phyloP scores from a whole-genome alignment of 331 rosid species.

The Phaseolus coccineus region DNA sequence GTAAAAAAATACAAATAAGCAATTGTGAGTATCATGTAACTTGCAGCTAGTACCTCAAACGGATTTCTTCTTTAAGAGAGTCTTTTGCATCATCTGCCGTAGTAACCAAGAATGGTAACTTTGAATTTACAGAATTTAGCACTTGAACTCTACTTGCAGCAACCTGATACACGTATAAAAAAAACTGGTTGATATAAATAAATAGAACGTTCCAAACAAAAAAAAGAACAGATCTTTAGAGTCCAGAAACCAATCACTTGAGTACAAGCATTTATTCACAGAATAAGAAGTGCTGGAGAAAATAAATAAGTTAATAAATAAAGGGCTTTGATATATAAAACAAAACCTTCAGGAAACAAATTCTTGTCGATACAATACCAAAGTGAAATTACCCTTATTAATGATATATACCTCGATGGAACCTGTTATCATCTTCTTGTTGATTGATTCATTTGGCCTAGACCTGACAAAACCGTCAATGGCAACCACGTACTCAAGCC shows the following conservation, averaged over 20 bases:
- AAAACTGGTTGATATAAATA: constrained; percentile 22
- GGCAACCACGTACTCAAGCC: constrained; percentile 91
- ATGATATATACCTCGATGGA: constrained; percentile 65
- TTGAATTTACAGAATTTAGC: constrained; percentile 76
- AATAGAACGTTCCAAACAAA: constrained; percentile 22
- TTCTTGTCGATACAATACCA: not conserved
- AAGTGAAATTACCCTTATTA: not conserved
- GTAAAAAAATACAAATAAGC: not conserved
- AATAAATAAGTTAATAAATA: not conserved
- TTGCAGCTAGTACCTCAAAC: constrained; percentile 68
- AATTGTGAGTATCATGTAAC: constrained; percentile 24
- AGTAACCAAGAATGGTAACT: constrained; percentile 88
- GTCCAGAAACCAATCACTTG: constrained; percentile 8
- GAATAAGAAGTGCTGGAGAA: constrained; percentile 18
- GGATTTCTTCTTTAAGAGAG: constrained; percentile 87
- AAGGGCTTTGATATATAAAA: constrained; percentile 7
- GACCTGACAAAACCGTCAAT: constrained; percentile 83
- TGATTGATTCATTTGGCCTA: constrained; percentile 80
- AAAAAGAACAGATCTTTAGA: not conserved
- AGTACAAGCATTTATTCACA: constrained; percentile 10
- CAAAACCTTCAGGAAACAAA: not conserved
- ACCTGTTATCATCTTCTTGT: constrained; percentile 90
- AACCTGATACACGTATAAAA: constrained; percentile 60
- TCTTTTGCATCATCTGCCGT: constrained; percentile 84
- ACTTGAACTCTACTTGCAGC: constrained; percentile 84